Evolutionary conservation across 2,329 filamentous ascomycete genomes (phyloP), one percentile per base, ranked within the genome.

Genomic region (Sclerotinia borealis): DNA sequence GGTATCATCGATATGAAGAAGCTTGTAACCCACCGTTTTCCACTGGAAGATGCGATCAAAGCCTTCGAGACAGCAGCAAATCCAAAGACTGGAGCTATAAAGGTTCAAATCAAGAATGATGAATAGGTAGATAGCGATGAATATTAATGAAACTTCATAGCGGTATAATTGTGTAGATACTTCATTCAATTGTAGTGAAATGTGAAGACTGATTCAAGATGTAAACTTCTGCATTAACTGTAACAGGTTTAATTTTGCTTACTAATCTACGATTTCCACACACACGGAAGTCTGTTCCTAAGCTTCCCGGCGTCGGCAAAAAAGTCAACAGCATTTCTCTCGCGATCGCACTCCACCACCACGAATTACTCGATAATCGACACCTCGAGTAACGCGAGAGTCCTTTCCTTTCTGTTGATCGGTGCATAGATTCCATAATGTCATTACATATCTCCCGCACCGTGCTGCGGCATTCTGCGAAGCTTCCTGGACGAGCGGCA

Each of bases 11-110:
- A 96, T 74, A 79, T 97, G 74, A 84, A 83, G 71, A 89, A 85
- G 77, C 79, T 98, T 66, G 92, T 97, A 41, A 97, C 93, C 47
- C 93, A 98, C 80, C 84, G 91, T 22, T 97, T 89, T 78, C 80
- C 83, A 68, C 79, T 98, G 43, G 93, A 96, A 78, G 89, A 98
- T 75, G 92, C 93, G 0, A 77, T 95, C 34, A 85, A 93, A 78
- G 93, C 93, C 9, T 98, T 98, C 76, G 86, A 92, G 79, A 95
- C 91, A 47, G 92, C 93, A 25, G 86, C 90, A 10, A 87, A 97
- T 77, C 88, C 92, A 45, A 92, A 89, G 81, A 96, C 90, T 59
- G 93, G 93, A 8, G 92, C 93, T n/a, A 97, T 98, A 78, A 98
- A 98, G 83, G 93, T 97, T 65, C 90, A 92, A 83, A 97, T 97